A percentile compares a stretch with the other conserved stretches of the same genome.
phyloP scores from a whole-genome alignment of 495 filamentous ascomycete species.

The Clavariopsis aquatica region DNA sequence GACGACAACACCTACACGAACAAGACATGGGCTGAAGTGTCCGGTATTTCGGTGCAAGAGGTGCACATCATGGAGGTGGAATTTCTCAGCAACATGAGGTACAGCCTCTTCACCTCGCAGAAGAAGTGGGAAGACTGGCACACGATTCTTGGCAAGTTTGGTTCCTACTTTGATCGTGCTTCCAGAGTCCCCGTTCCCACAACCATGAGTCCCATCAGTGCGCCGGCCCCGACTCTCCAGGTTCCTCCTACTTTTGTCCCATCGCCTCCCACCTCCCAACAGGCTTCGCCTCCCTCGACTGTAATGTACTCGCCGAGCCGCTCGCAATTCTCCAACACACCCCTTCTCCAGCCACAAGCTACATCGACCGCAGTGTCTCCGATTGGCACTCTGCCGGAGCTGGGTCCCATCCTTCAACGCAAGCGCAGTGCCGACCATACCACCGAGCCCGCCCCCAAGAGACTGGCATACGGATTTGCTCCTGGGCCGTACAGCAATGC shows the following conservation, averaged over 20 bases:
- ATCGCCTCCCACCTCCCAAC: conserved; percentile 52
- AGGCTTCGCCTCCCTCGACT: conserved; percentile 52
- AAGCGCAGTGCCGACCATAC: conserved; percentile 74
- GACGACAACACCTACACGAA: conserved; percentile 99
- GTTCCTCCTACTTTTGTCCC: conserved; percentile 50
- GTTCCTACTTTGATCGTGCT: conserved; percentile 73
- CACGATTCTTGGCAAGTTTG: conserved; percentile 72
- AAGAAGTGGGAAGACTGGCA: conserved; percentile 86
- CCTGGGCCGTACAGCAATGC: conserved; percentile 41
- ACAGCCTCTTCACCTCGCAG: conserved; percentile 82
- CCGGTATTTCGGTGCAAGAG: conserved; percentile 88
- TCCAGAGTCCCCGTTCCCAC: conserved; percentile 38
- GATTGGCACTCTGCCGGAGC: conserved; percentile 52
- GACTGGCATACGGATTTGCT: conserved; percentile 42
- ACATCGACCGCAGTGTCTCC: conserved; percentile 53
- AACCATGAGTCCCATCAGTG: conserved; percentile 40
- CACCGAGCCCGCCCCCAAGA: conserved; percentile 69
- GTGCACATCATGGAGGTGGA: conserved; percentile 99
- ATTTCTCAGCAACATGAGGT: conserved; percentile 97
- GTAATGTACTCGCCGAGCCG: conserved; percentile 37
- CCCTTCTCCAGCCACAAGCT: conserved; percentile 48
- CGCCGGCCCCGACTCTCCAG: conserved; percentile 49
- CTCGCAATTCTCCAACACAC: conserved; percentile 41
- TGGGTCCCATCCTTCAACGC: conserved; percentile 50
- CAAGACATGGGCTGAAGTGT: conserved; percentile 99